phyloP scores from a whole-genome alignment of 495 filamentous ascomycete genomes.

The Tuber magnatum region DNA sequence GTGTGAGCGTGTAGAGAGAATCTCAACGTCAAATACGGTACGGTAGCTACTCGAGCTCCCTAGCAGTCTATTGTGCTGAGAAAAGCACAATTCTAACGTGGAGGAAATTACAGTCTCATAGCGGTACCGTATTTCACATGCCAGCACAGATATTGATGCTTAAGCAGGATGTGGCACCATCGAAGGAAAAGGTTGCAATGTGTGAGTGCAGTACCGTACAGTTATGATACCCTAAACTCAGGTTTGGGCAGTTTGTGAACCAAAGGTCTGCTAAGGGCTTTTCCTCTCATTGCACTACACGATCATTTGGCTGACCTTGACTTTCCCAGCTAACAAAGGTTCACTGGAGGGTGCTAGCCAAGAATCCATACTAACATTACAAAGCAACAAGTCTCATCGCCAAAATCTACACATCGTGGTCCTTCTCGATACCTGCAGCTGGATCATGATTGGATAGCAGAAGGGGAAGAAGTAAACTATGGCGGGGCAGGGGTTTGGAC shows the following conservation, averaged over 20 bases:
- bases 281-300: neutral
- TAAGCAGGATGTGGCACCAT: neutral
- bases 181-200: neutral
- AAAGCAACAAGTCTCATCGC: neutral
- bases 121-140: no score
- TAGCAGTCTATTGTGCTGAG: neutral
- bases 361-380: neutral
- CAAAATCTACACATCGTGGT: neutral
- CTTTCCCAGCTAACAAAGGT: neutral
- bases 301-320: neutral
- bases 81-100: neutral
- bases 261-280: neutral
- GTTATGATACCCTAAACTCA: neutral
- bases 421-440: neutral
- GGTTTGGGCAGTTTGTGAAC: neutral
- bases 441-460: neutral
- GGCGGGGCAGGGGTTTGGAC: neutral
- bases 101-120: neutral
- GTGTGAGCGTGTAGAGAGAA: neutral
- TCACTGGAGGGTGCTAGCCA: neutral
- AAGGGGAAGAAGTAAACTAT: neutral
- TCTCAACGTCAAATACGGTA: neutral
- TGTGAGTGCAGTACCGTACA: no score
- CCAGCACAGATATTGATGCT: neutral
- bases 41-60: neutral